Percentiles rank a stretch among this genome's conserved stretches.
Conservation (phyloP, 2,329 filamentous ascomycete species). For the Pseudonectria foliicola region DNA sequence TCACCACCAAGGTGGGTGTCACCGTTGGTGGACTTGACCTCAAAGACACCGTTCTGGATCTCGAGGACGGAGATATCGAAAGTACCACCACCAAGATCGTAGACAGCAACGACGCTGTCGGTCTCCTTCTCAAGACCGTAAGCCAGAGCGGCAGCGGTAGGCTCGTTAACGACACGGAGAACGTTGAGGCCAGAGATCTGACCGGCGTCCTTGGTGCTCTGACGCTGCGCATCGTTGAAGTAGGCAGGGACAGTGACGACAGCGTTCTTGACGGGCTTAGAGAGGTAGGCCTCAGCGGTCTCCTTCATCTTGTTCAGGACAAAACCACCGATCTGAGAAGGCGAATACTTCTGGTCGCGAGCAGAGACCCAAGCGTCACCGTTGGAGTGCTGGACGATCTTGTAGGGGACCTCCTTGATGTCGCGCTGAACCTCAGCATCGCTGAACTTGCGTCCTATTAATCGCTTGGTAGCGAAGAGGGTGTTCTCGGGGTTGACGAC, state of each 20-base stretch:
- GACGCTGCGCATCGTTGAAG: slow-evolving; percentile 98
- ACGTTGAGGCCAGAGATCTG: slow-evolving; percentile 95
- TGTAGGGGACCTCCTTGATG: slow-evolving; percentile 96
- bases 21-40: slow-evolving; percentile 99
- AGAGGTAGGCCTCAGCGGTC: slow-evolving; percentile 88
- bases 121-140: slow-evolving; percentile 95
- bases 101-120: slow-evolving; percentile 86
- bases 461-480: slow-evolving; percentile 95
- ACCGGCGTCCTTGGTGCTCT: slow-evolving; percentile 96
- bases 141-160: slow-evolving; percentile 88
- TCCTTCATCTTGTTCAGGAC: slow-evolving; percentile 99
- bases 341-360: slow-evolving; percentile 91
- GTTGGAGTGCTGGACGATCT: slow-evolving; percentile 95
- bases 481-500: slow-evolving; percentile 99
- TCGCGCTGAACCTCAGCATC: slow-evolving; percentile 92
- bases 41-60: slow-evolving; percentile 96
- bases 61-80: slow-evolving; percentile 98
- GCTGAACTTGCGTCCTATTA: slow-evolving; percentile 96
- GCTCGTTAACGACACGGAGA: slow-evolving; percentile 96
- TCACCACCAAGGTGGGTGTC: slow-evolving; percentile 98
- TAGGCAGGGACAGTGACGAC: slow-evolving; percentile 96
- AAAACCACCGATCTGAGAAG: slow-evolving; percentile 96
- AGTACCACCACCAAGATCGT: slow-evolving; percentile 96
- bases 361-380: slow-evolving; percentile 95
- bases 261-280: slow-evolving; percentile 88